Conservation (phyloP, 768 basidiomycete genomes). For the Russula ochroleuca region DNA sequence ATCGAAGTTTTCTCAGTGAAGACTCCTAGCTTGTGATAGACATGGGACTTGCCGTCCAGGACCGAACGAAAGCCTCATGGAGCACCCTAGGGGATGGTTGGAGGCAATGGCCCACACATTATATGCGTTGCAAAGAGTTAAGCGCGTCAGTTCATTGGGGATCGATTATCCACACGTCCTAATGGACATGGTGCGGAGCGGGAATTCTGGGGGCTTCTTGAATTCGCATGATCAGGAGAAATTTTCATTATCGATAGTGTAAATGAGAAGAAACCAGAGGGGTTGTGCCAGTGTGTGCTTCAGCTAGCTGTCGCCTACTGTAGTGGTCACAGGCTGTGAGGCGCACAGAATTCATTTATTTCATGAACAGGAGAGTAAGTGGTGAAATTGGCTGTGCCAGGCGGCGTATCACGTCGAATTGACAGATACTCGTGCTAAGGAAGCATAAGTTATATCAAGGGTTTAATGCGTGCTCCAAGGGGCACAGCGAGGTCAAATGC, state of each 20-base stretch:
- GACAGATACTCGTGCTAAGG: slow-evolving; percentile 4
- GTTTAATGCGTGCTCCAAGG: neutral
- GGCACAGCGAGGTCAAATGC: neutral
- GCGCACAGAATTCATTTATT: slow-evolving; percentile 10
- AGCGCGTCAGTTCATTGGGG: neutral
- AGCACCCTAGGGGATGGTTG: too few species aligned
- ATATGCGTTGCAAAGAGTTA: neutral
- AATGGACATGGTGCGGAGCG: neutral
- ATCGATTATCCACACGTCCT: neutral
- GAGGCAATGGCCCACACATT: neutral
- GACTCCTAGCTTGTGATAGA: neutral
- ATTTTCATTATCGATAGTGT: neutral
- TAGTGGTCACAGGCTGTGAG: neutral
- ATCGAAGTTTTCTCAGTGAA: slow-evolving; percentile 23
- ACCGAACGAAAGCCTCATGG: neutral
- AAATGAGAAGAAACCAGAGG: neutral
- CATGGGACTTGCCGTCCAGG: neutral
- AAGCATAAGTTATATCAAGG: neutral
- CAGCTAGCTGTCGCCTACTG: neutral
- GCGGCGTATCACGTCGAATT: neutral
- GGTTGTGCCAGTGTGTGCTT: neutral
- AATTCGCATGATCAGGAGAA: slow-evolving; percentile 3
- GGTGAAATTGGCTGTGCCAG: neutral
- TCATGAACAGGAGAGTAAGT: neutral
- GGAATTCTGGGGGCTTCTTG: neutral